Base-by-base conservation (phyloP, 148 eudicot genomes). In the Limonium bicolor region DNA sequence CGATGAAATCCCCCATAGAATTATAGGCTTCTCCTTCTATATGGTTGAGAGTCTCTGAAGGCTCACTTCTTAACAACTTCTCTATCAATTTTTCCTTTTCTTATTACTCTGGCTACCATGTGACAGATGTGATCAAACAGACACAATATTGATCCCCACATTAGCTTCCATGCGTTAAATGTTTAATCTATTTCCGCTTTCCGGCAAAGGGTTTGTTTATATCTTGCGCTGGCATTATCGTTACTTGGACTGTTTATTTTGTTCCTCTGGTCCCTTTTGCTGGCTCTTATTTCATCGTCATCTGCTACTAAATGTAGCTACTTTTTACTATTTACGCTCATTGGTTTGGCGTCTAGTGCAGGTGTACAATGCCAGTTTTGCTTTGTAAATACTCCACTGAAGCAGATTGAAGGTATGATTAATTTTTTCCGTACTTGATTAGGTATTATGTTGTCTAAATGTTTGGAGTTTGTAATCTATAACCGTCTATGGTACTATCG, bases 401-500 rank as follows among this genome's bases (percentile, higher is more conserved):
- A 19, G 31, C 38, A 33, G 29, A 51, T 48, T 10, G 4, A 46
- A 24, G 74, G 82, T 76, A 65, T 45, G 36, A 14, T 50, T 46
- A 4, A 13, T 3, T 31, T 18, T 49, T 11, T 12, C 38, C 45
- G 1, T 4, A 8, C 4, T 6, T 17, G 16, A 32, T 9, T 22
- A 45, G 4, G 20, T 5, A 6, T 41, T 7, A 20, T 41, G 13
- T 41, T 23, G 13, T 41, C 13, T 20, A 7, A 24, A 5, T 4
- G 13, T 41, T 21, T 19, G 11, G 1, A n/a, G 46, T 27, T n/a
- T 35, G 38, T 2, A 35, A 35, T 35, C 12, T 35, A 11, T 35
- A 35, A n/a, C n/a, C n/a, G n/a, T n/a, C n/a, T n/a, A n/a, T n/a
- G n/a, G n/a, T n/a, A n/a, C n/a, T n/a, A n/a, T n/a, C n/a, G n/a